Evolutionary conservation across 2,329 filamentous ascomycete species (phyloP), one percentile per base, ranked within the genome.

Genomic region (Fulvia fulva): DNA sequence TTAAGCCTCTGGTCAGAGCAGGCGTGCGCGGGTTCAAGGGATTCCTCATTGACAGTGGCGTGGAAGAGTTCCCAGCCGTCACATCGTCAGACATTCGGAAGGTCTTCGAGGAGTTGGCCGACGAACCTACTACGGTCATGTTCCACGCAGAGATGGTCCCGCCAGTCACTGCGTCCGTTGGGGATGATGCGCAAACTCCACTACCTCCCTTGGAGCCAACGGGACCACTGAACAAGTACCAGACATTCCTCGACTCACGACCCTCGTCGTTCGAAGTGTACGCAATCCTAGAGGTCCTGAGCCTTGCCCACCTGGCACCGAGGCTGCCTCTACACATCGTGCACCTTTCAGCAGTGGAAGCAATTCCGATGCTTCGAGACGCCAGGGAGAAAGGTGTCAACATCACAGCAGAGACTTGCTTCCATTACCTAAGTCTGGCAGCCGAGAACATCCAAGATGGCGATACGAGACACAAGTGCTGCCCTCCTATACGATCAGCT

Each of bases 111-210:
- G 89, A 88, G 49, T 83, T 99, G 61, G 89, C 89, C 60, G 86
- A 90, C 66, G 83, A 87, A 55, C 83, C 90, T 19, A 97, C 94
- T 1, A 96, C 91, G 0, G 85, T 97, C 68, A 97, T 99, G 93
- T 99, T 99, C 78, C 94, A 99, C 72, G 94, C 94, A 57, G 94
- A 99, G 75, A 97, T 97, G 91, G 87, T 95, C 12, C 91, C 93
- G n/a, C 90, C 91, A 19, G 89, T 92, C 65, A 77, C 89, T 51
- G 84, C 85, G 65, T 91, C 90, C 0, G 88, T 92, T 1, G 88
- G 89, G 54, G 90, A 94, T 72, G 85, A 86, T 25, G 86, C 91
- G 3, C 87, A 90, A 68, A 75, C 77, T 25, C 89, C 89, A 0
- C 60, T 69, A 8, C 84, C 90, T 19, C 89, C 90, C 0, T 77